Evolutionary conservation across 441 rosid species (phyloP), one percentile per base, ranked within the genome.

Genomic region (Francoa sonchifolia): DNA sequence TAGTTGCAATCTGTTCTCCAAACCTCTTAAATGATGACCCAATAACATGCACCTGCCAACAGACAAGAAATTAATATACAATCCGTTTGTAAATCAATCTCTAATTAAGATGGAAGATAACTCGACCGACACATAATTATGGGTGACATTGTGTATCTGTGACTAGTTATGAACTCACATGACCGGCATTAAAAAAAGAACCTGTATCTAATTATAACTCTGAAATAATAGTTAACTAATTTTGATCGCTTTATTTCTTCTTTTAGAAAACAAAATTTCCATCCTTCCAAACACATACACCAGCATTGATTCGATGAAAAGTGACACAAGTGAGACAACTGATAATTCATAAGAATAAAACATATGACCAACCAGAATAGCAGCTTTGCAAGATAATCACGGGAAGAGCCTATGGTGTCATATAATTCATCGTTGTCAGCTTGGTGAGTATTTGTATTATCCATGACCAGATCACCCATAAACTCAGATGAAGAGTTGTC

Each of bases 311-410:
- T 0, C 12, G 15, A 17, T 39, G 15, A 39, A 21, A 39, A 16
- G n/a, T 19, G 9, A 10, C 4, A 9, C 32, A 25, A n/a, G 23
- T 4, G 8, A 25, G 11, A 12, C 25, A 8, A 10, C 11, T 9
- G 33, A 41, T 16, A 26, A 10, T 6, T 25, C 19, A 8, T 8
- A 17, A 17, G 20, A 50, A 27, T 39, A 46, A 21, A 10, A 38
- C 16, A 25, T 19, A 43, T 12, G 13, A 32, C 15, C 8, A 44
- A 83, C 95, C 90, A 83, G 75, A 83, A 83, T 55, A 77, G 87
- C 50, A 83, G 71, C 68, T 75, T 83, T 1, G 95, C 95, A 12
- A 83, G 79, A 46, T 79, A 74, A 67, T 83, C 95, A 3, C 90
- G 74, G 13, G 84, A 75, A 29, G 82, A 71, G 70, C 63, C 71